Evolutionary conservation across 495 filamentous ascomycete species (phyloP), one percentile per base, ranked within the genome.

Genomic region (Monascus purpureus): DNA sequence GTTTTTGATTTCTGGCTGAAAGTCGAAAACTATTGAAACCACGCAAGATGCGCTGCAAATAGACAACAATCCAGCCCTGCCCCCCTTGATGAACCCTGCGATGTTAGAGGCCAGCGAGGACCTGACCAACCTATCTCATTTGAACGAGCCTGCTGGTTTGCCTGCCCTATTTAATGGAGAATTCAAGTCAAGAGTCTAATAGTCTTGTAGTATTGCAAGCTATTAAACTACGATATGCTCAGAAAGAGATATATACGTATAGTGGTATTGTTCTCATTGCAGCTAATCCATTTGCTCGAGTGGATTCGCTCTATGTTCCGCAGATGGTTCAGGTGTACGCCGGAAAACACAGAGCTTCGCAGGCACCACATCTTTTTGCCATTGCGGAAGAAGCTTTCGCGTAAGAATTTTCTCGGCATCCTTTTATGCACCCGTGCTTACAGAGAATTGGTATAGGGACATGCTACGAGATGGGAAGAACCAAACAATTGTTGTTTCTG

Each of bases 231-330:
- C 84, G 90, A 57, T 99, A 99, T 66, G 75, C 81, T 35, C 93
- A 99, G 53, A 96, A 96, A 51, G 90, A 99, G 49, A 99, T 99
- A 46, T 99, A 99, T 68, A 99, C 90, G 49, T 99, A 99, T 64
- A 92, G 82, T 56, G 90, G 90, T 45, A 99, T 99, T 50, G 90
- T 99, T 34, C 63, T 99, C 42, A 99, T 99, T 57, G 90, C 90
- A 32, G 95, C 90, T 28, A 99, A 99, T 62, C 90, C 90, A 6
- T 99, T 99, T 45, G 90, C 93, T 28, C 70, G 90, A 29, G 93
- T 99, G 39, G 90, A 99, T 50, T 96, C 90, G 18, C 73, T 99
- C 39, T 99, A 99, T 59, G 90, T 96, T 27, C 90, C 90, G 13
- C 92, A 92, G 26, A 96, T 99, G 85, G 87, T 99, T 6, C 90